Conservation (phyloP, 257 asterid species). For the Ilex asprella region DNA sequence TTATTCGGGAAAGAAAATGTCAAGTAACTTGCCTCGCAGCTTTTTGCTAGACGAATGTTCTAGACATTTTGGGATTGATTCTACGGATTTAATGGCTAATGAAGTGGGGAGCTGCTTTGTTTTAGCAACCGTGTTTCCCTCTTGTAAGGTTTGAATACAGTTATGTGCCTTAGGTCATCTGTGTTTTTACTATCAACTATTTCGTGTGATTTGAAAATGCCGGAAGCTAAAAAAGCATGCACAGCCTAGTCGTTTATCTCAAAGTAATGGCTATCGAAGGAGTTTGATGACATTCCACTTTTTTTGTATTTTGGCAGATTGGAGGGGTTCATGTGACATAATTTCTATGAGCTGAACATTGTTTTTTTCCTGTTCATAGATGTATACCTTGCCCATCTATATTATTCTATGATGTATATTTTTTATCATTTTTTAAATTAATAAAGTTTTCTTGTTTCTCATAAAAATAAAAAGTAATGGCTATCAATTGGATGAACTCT, state of each 20-base stretch:
- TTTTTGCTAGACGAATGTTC: constrained; percentile 66
- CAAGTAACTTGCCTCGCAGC: constrained; percentile 48
- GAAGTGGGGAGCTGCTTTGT: constrained; percentile 68
- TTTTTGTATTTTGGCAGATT: no score
- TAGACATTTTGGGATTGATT: constrained; percentile 46
- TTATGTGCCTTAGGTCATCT: background rate
- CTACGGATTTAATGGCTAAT: constrained; percentile 25
- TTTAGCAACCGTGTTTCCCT: constrained; percentile 64
- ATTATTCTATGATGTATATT: no score
- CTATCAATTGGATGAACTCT: no score
- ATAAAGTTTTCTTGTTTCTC: no score
- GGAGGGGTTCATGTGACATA: no score
- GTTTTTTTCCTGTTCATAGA: no score
- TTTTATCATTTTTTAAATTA: no score
- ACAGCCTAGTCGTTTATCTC: background rate
- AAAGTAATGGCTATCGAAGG: no score
- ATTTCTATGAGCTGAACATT: no score
- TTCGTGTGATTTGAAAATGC: constrained; percentile 1
- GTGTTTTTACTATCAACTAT: constrained; percentile 5
- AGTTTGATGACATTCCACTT: no score
- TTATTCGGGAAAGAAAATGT: constrained; percentile 30
- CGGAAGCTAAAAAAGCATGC: background rate
- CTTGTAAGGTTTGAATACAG: constrained; percentile 58
- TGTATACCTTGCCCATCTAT: no score
- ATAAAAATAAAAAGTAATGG: no score